Conservation (phyloP, 2,329 filamentous ascomycete species). For the Venturiaceae sp. region DNA sequence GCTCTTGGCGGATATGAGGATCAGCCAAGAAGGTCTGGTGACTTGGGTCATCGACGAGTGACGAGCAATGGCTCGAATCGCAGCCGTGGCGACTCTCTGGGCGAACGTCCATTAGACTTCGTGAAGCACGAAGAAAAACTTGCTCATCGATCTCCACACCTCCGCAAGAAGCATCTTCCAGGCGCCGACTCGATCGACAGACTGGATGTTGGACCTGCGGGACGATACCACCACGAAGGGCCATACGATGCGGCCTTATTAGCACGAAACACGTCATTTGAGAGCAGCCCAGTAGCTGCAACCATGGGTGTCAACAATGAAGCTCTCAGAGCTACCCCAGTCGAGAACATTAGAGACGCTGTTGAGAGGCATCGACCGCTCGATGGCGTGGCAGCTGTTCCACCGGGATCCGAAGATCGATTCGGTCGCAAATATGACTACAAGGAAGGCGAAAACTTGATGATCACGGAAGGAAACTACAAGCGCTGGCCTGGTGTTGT, state of each 20-base stretch:
- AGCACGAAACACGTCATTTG: conserved; percentile 57
- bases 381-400: conserved; percentile 69
- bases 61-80: not conserved
- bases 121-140: conserved; percentile 52
- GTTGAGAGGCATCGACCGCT: conserved; percentile 66
- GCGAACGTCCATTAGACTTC: conserved; percentile 50
- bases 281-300: conserved; percentile 64
- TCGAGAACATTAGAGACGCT: conserved; percentile 66
- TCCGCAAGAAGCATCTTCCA: conserved; percentile 55
- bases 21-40: not conserved
- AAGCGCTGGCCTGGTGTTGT: conserved; percentile 66
- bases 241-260: conserved; percentile 78
- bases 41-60: not conserved
- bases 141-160: conserved; percentile 57
- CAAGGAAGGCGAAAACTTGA: conserved; percentile 77
- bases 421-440: conserved; percentile 67
- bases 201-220: conserved; percentile 53
- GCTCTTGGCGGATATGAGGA: not conserved
- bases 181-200: conserved; percentile 71
- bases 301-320: conserved; percentile 63
- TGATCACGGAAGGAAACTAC: conserved; percentile 68
- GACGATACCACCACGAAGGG: conserved; percentile 78
- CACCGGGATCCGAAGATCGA: conserved; percentile 59
- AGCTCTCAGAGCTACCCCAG: conserved; percentile 71
- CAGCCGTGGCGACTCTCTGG: conserved; percentile 20